Base-by-base conservation (phyloP, 768 basidiomycete species). In the Naematelia encephala region DNA sequence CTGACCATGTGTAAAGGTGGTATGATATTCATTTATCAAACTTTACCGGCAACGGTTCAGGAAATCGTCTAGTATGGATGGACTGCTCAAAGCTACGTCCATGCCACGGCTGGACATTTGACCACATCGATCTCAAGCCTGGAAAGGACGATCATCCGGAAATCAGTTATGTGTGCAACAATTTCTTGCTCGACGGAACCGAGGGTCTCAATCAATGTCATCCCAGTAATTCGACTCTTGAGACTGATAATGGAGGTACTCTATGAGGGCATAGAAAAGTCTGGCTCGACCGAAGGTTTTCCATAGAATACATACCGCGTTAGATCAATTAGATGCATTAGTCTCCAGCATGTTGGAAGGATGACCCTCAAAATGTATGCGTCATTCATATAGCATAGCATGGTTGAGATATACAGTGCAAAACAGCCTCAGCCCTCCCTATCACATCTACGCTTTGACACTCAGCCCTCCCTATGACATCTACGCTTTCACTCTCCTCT, bases 131-230 rank as follows among this genome's bases (percentile, higher is more conserved):
- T 43, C 14, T 61, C 16, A 56, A 22, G 19, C 59, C 62, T 43
- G 62, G 62, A 27, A 61, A 51, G 54, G 47, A 45, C 12, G 54
- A 60, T 25, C 56, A 62, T 43, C 56, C 56, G 19, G 62, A 64
- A 22, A 56, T 64, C 50, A 29, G 28, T 16, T 64, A 51, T 29
- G 62, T 64, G 16, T 64, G 62, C 50, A 64, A 64, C 53, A 64
- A 64, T 43, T 45, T 61, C 23, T 46, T 64, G 42, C 47, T 64
- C 25, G 60, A 34, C n/a, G 59, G 59, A 1, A 42, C 26, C 11
- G 62, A 61, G 30, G 62, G 62, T 1, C 22, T 64, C 26, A 48
- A 56, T 29, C 1, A 44, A 22, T 64, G 62, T 53, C 62, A 64
- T 54, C 62, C 62, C 3, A 60, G 59, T 25, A 53, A 64, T 49